phyloP scores from a whole-genome alignment of 768 basidiomycete species.

The Psilocybe sp. region DNA sequence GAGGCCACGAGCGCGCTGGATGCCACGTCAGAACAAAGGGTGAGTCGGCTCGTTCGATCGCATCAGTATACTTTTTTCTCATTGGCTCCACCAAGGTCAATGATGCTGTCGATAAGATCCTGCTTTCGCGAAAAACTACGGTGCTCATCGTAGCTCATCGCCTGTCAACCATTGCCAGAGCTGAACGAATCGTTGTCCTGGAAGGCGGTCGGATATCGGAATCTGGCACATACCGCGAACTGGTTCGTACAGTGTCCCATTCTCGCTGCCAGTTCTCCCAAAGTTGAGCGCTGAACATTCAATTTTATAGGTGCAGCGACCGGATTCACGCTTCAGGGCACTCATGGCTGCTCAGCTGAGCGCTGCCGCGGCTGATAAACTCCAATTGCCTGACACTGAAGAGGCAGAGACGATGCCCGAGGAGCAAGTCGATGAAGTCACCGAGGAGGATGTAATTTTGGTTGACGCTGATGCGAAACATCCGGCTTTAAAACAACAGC shows the following conservation, averaged over 20 bases:
- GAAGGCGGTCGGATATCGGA: slow-evolving; percentile 85
- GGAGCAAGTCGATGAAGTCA: slow-evolving; percentile 10
- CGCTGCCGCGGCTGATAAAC: slow-evolving; percentile 36
- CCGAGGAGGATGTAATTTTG: slow-evolving; percentile 9
- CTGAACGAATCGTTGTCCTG: slow-evolving; percentile 86
- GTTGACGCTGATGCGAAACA: slow-evolving; percentile 1
- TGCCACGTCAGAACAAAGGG: slow-evolving; percentile 83
- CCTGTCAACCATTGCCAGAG: slow-evolving; percentile 85
- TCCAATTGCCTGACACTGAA: slow-evolving; percentile 3
- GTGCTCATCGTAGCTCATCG: slow-evolving; percentile 90
- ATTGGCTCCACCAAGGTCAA: slow-evolving; percentile 55
- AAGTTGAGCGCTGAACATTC: background rate
- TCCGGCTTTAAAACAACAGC: background rate
- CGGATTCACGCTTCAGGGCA: slow-evolving; percentile 76
- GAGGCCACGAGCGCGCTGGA: slow-evolving; percentile 90
- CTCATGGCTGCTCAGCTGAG: slow-evolving; percentile 89
- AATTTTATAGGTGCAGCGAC: slow-evolving; percentile 49
- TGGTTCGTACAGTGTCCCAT: slow-evolving; percentile 43
- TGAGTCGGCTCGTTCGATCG: slow-evolving; percentile 25
- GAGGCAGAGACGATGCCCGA: slow-evolving; percentile 2
- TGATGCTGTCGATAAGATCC: slow-evolving; percentile 86
- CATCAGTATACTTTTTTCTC: background rate
- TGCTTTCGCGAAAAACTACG: slow-evolving; percentile 76
- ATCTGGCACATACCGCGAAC: slow-evolving; percentile 74
- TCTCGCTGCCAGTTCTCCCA: background rate